Evolutionary conservation across 2,329 filamentous ascomycete species (phyloP).

Genomic region (Botryotinia calthae): DNA sequence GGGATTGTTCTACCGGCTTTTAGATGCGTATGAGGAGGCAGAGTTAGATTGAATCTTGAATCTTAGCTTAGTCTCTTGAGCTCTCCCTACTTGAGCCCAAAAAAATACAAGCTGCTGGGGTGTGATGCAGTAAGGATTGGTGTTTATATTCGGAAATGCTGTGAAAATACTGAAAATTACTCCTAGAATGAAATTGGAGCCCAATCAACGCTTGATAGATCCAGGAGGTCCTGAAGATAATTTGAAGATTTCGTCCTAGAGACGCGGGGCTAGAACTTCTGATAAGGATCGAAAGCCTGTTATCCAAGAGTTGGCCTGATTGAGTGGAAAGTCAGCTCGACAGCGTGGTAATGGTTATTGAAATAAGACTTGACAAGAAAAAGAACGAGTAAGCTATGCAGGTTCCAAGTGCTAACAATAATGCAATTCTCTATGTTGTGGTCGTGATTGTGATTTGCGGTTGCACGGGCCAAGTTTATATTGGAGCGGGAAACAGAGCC

Average conservation of each 20-base stretch:
- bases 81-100: constrained; percentile 14
- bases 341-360: neutral
- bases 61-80: constrained; percentile 8
- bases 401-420: neutral
- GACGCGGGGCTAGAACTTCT: neutral
- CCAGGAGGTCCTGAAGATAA: neutral
- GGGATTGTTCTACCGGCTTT: neutral
- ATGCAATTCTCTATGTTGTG: constrained; percentile 11
- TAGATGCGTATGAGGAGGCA: neutral
- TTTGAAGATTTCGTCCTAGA: neutral
- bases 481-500: constrained; percentile 17
- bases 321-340: constrained; percentile 3
- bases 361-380: neutral
- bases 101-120: neutral
- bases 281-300: neutral
- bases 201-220: neutral
- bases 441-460: neutral
- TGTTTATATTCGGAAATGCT: constrained; percentile 3
- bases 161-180: neutral
- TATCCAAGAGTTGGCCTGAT: neutral
- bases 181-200: neutral
- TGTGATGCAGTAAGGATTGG: neutral
- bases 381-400: neutral
- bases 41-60: constrained; percentile 8
- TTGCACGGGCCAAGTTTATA: constrained; percentile 16